These are phyloP conservation scores for Trichoderma koningiopsis DNA, from an alignment of 2,329 filamentous ascomycete genomes.

Conservation along the genomic window DNA sequence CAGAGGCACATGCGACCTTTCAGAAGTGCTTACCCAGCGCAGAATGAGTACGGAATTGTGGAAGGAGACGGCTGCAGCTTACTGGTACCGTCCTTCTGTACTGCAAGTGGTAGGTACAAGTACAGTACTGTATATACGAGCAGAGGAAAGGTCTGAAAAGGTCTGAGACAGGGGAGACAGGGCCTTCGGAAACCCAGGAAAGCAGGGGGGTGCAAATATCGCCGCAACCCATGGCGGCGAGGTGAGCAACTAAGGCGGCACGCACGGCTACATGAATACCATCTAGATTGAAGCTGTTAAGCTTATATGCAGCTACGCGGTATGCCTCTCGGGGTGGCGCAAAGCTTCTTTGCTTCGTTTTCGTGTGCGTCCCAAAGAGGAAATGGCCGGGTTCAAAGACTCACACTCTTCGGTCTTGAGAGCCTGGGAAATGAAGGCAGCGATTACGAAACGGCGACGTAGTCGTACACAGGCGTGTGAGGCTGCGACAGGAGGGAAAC, in stretches of 20 bases:
- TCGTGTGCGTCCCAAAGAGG: slow-evolving; percentile 20
- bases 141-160: slow-evolving; percentile 9
- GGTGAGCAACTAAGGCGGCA: neutral
- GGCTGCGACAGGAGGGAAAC: neutral
- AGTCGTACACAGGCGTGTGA: neutral
- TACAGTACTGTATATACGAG: neutral
- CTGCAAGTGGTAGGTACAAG: slow-evolving; percentile 1
- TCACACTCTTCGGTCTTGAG: slow-evolving; percentile 6
- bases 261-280: slow-evolving; percentile 4
- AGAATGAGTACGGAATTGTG: neutral
- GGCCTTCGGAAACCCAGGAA: slow-evolving; percentile 21
- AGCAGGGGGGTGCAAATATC: slow-evolving; percentile 17
- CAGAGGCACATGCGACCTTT: neutral
- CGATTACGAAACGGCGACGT: slow-evolving; percentile 23
- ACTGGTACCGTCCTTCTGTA: neutral
- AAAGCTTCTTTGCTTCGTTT: slow-evolving; percentile 14
- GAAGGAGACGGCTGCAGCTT: slow-evolving; percentile 4
- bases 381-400: slow-evolving; percentile 19
- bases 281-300: slow-evolving; percentile 14
- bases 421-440: slow-evolving; percentile 14
- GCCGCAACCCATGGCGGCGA: neutral
- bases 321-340: slow-evolving; percentile 7
- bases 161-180: slow-evolving; percentile 22
- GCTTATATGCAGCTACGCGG: slow-evolving; percentile 12
- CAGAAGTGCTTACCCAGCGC: slow-evolving; percentile 2